Base-by-base conservation (phyloP, 306 rosid genomes). In the Lablab purpureus region DNA sequence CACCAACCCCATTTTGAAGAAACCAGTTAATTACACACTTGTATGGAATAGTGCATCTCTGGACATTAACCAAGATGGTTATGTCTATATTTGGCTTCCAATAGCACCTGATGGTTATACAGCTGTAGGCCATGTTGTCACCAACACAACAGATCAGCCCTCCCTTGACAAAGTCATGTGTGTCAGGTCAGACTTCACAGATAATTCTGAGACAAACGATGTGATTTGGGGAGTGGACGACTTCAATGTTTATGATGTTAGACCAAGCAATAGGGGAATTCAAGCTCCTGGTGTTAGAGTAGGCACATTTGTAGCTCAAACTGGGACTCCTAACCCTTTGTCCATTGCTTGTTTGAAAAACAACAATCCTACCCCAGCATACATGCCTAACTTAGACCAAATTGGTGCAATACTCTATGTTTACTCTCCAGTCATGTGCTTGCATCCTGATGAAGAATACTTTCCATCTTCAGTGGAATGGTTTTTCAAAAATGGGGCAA, bases 81-180 rank as follows among this genome's bases (percentile, higher is more conserved):
- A 81, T 37, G 88, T 86, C 8, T 94, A 87, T 59, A 25, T 94
- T 60, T 94, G 97, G 98, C 62, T 84, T 46, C 98, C 98, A 37
- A 72, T 68, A 6, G 75, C 98, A 10, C 91, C 92, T 0, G 64
- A 76, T 15, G 97, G 98, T 2, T 94, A 94, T 71, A 86, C 86
- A 81, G 89, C 97, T 2, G 32, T 89, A 1, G 97, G 98, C 40
- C 74, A 85, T 25, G 85, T 90, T 10, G 85, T 90, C 80, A 94
- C 97, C 15, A 79, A 40, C 68, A 73, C 92, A 1, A 73, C 82
- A 11, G 78, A 75, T 3, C 89, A 91, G 75, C 98, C 97, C 10
- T 51, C 93, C 10, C 87, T 85, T 3, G 88, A 90, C 19, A 89
- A 71, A 78, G 71, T 90, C 81, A 67, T 78, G 60, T 91, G 97